Evolutionary conservation across 768 basidiomycete species (phyloP), one percentile per base, ranked within the genome.

Genomic region (Pleurotus citrinopileatus): DNA sequence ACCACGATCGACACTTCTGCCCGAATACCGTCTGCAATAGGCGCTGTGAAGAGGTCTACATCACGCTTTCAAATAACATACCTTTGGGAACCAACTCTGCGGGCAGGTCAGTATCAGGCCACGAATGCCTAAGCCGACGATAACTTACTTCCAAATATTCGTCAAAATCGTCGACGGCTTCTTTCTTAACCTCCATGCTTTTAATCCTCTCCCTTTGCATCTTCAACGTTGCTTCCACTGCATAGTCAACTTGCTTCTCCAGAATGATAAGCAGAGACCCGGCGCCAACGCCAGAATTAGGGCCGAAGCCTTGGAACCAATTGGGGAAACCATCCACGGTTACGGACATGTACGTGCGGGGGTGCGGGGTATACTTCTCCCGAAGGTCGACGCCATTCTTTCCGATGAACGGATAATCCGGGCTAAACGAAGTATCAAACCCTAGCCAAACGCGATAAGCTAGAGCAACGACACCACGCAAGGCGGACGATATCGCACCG

Each of bases 291-390:
- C 60, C 73, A 0, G 81, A 71, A 61, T 84, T 85, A 2, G 86
- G 84, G 0, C 85, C 84, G 8, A 80, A 60, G 17, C 69, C 61
- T 52, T 76, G 70, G 71, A 86, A 86, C 76, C 77, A 81, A 65
- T 86, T 87, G n/a, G 87, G 86, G 66, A 87, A 86, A 6, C 80
- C 82, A 43, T 84, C 80, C 17, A 81, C 74, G 19, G 79, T 76
- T 27, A 86, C 62, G 5, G 79, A 73, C 4, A 88, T 72, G 64
- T 89, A 89, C 3, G 81, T 77, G 9, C 66, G 65, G 2, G 85
- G 82, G 58, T 81, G 72, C 2, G 83, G 81, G 1, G 65, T 70
- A 65, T 80, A 84, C 52, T 76, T 75, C n/a, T 80, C 73, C 50
- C 74, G 73, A 3, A 88, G 67, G 48, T 78, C 71, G 7, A 75